These are phyloP conservation scores for Entamoeba dispar DNA, from an alignment of 208 protist species.

Conservation along the genomic window DNA sequence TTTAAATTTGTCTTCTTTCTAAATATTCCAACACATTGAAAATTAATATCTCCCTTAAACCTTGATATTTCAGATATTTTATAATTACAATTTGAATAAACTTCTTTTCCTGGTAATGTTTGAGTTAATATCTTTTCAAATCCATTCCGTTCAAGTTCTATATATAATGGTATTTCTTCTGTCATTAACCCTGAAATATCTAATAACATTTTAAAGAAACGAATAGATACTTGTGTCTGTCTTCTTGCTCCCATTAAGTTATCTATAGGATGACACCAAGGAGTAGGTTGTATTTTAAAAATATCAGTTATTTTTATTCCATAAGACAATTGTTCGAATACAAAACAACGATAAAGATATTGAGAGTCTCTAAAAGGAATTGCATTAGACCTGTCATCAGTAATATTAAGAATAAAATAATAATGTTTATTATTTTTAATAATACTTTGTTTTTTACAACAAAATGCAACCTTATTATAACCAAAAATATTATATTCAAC, in stretches of 20 bases:
- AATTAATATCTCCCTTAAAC: background rate
- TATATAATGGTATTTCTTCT: background rate
- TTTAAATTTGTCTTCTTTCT: background rate
- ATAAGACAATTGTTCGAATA: background rate
- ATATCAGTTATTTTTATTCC: background rate
- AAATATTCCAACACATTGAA: background rate
- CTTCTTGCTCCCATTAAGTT: background rate
- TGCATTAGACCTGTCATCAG: background rate
- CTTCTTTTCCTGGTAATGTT: background rate
- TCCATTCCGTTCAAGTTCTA: background rate
- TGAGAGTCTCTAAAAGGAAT: background rate
- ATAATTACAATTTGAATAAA: background rate
- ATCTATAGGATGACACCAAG: background rate
- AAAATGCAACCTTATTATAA: background rate
- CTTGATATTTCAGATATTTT: background rate
- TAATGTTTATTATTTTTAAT: background rate
- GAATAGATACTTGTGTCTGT: background rate
- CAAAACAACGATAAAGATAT: background rate
- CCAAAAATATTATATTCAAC: background rate
- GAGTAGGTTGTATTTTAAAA: background rate
- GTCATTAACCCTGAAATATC: background rate
- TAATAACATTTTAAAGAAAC: background rate
- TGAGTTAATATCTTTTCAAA: background rate
- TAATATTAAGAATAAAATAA: background rate
- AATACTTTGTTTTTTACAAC: background rate